Conservation (phyloP, 2,329 filamentous ascomycete species). For the Intubia oerlemansii region DNA sequence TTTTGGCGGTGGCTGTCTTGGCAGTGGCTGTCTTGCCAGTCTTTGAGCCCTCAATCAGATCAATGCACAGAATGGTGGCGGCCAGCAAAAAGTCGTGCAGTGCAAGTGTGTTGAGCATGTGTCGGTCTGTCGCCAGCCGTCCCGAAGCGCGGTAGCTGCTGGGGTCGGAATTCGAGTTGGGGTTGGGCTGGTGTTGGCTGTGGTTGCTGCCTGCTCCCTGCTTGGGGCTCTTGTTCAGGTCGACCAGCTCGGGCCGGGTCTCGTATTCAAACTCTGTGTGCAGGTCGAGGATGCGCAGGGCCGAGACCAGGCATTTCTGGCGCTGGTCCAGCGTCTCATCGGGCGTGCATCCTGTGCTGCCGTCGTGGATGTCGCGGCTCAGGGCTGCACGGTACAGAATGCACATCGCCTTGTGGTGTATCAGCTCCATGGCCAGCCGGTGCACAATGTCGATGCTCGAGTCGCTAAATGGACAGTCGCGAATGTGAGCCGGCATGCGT, state of each 20-base stretch:
- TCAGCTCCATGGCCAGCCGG: conserved; percentile 24
- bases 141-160: too few species aligned
- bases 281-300: conserved; percentile 23
- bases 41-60: conserved; percentile 16
- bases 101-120: conserved; percentile 33
- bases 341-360: too few species aligned
- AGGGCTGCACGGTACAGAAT: conserved; percentile 34
- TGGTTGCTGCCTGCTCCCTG: too few species aligned
- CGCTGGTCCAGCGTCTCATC: conserved; percentile 21
- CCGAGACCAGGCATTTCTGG: conserved; percentile 28
- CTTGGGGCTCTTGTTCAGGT: too few species aligned
- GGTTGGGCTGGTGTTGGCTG: too few species aligned
- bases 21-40: neutral
- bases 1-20: too few species aligned
- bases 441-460: conserved; percentile 25
- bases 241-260: too few species aligned
- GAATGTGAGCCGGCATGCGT: conserved; percentile 6
- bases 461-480: conserved; percentile 17
- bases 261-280: conserved; percentile 26
- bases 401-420: conserved; percentile 31
- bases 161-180: too few species aligned
- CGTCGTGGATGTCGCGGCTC: conserved; percentile 5
- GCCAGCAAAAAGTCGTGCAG: conserved; percentile 40
- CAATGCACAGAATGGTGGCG: conserved; percentile 35
- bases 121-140: conserved; percentile 27